Evolutionary conservation across 2,329 filamentous ascomycete genomes (phyloP).

Genomic region (Penicillium sp.): DNA sequence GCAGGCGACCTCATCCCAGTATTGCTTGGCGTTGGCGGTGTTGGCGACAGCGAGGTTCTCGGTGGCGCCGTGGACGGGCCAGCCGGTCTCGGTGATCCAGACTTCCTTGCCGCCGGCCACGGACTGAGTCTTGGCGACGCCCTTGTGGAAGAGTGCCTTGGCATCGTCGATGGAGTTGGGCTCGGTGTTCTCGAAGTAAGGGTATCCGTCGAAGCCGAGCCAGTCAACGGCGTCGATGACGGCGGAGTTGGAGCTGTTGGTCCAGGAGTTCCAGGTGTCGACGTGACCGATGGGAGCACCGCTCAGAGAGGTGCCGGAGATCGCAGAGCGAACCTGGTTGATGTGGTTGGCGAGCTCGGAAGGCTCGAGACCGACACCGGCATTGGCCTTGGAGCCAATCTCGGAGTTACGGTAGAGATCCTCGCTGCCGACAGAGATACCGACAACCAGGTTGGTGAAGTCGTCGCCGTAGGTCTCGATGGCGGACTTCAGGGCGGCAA

Average conservation of each 20-base stretch:
- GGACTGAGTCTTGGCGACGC: conserved; percentile 57
- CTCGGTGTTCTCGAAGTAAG: conserved; percentile 73
- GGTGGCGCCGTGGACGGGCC: conserved; percentile 68
- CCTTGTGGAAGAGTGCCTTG: conserved; percentile 64
- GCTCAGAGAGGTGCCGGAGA: conserved; percentile 57
- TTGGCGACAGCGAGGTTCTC: conserved; percentile 62
- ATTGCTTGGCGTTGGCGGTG: conserved; percentile 67
- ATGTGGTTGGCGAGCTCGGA: conserved; percentile 66
- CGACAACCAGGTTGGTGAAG: conserved; percentile 60
- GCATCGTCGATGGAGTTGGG: conserved; percentile 63
- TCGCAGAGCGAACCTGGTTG: conserved; percentile 59
- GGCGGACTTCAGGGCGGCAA: conserved; percentile 66
- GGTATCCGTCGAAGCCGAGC: conserved; percentile 78
- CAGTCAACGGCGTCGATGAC: conserved; percentile 71
- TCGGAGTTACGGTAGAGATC: conserved; percentile 77
- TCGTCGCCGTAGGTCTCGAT: conserved; percentile 64
- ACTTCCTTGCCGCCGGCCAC: conserved; percentile 65
- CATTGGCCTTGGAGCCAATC: conserved; percentile 61
- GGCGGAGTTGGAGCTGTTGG: conserved; percentile 66
- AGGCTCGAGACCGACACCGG: conserved; percentile 61
- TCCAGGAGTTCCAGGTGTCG: conserved; percentile 81
- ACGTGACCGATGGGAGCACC: conserved; percentile 70
- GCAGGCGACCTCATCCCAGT: conserved; percentile 77
- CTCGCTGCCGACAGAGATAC: conserved; percentile 82
- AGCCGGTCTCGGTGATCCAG: conserved; percentile 87